These are phyloP conservation scores for Penicillium turbatum DNA, from an alignment of 495 filamentous ascomycete species.

Conservation along the genomic window DNA sequence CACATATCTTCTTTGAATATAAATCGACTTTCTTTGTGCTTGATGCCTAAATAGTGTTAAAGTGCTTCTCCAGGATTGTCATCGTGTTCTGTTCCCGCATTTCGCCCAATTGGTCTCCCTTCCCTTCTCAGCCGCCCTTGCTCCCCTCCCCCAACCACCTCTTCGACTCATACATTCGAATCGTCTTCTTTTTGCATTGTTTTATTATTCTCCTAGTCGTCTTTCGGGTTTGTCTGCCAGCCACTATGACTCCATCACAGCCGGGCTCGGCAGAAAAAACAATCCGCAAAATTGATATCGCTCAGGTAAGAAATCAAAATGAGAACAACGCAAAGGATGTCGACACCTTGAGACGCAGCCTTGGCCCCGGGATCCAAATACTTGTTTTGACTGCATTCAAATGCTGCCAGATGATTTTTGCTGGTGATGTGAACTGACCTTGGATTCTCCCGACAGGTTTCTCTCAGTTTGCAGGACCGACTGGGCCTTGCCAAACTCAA, in stretches of 20 bases:
- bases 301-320: conserved; percentile 60
- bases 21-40: not conserved
- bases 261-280: conserved; percentile 39
- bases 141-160: conserved; percentile 2
- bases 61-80: conserved; percentile 4
- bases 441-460: conserved; percentile 58
- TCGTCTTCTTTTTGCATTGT: conserved; percentile 8
- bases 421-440: conserved; percentile 8
- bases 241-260: conserved; percentile 34
- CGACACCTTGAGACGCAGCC: not conserved
- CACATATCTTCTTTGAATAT: not conserved
- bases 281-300: conserved; percentile 55
- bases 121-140: conserved; percentile 29
- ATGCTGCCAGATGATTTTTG: not conserved
- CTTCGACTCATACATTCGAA: conserved; percentile 8
- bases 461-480: conserved; percentile 82
- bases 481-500: conserved; percentile 95
- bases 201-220: conserved; percentile 9
- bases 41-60: not conserved
- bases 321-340: not conserved
- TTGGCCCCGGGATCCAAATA: not conserved
- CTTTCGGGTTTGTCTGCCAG: conserved; percentile 2
- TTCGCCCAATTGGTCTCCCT: conserved; percentile 27
- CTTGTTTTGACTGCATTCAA: not conserved
- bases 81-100: conserved; percentile 14